Evolutionary conservation across 352 stramenopile species (phyloP), one percentile per base, ranked within the genome.

Genomic region (Peronospora farinosa): DNA sequence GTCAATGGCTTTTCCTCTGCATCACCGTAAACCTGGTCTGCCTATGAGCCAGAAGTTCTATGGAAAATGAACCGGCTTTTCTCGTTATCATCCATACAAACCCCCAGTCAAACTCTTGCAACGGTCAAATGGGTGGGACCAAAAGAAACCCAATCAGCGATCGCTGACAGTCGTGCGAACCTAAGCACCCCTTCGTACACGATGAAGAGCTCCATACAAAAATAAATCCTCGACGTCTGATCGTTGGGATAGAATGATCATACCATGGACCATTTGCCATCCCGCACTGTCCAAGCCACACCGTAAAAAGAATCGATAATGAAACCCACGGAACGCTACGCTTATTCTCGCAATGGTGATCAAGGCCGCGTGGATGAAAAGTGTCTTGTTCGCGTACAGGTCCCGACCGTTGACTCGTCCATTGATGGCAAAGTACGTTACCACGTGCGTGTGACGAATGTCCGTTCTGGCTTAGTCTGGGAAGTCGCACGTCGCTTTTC

Each of bases 311-410:
- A n/a, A n/a, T n/a, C 13, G 54, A 33, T 19, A 9, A 86, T 86
- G 63, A 74, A 89, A 23, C 55, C 60, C 25, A 55, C 60, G 15
- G 35, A 27, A 11, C 77, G 82, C 45, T 93, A 90, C 51, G 68
- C 74, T 28, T 93, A 90, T 65, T 91, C 79, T 33, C 79, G 79
- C 61, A 93, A 90, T 51, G 82, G 79, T 54, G 72, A 65, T 27
- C 61, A 63, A 21, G 75, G 75, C 31, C 62, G 63, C 46, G 69
- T 75, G 45, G 79, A 91, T 58, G 63, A 88, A 55, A 80, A 72
- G 23, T 90, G 82, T 54, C 61, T 77, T 10, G 66, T 93, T 43
- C 79, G 74, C 47, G 76, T 93, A 40, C 66, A 74, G 33, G 76
- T 93, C 44, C 63, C 70, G 12, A 57, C 36, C 7, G 65, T 81